These are phyloP conservation scores for Dryadomyces sulphureus DNA, from an alignment of 2,329 filamentous ascomycete species.

Conservation along the genomic window DNA sequence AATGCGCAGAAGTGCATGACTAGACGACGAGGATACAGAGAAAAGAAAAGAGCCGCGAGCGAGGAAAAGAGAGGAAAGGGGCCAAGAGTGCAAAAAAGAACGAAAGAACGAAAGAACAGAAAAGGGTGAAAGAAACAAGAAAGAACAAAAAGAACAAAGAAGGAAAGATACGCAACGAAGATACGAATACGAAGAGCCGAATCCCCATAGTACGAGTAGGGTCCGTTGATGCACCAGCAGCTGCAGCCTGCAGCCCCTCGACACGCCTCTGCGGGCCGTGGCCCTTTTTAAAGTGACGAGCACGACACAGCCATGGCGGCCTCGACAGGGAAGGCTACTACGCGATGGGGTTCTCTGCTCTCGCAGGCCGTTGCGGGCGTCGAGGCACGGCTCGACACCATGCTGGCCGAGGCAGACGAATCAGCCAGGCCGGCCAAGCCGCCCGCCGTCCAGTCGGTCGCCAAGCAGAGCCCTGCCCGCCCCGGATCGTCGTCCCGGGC, in stretches of 20 bases:
- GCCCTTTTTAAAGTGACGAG: neutral
- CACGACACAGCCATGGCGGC: conserved; percentile 23
- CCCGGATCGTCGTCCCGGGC: conserved; percentile 47
- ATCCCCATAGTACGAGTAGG: too few relatives aligned
- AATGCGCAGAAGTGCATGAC: neutral
- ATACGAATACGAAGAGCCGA: neutral
- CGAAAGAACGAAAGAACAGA: neutral
- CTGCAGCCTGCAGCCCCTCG: neutral
- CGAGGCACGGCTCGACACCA: conserved; percentile 82
- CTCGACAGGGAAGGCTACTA: conserved; percentile 36
- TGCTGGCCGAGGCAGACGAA: conserved; percentile 67
- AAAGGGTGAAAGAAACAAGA: too few relatives aligned
- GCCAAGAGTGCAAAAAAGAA: neutral
- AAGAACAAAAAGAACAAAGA: neutral
- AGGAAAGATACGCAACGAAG: neutral
- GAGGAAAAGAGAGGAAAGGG: neutral
- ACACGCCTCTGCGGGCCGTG: neutral
- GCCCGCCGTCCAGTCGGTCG: conserved; percentile 14
- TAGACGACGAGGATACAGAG: neutral
- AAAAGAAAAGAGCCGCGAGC: neutral
- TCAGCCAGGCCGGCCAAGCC: conserved; percentile 12
- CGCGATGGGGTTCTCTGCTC: conserved; percentile 66
- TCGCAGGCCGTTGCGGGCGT: conserved; percentile 87
- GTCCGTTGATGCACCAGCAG: too few relatives aligned
- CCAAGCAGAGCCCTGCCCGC: conserved; percentile 31